Evolutionary conservation across 1,284 basidiomycete genomes (phyloP).

Genomic region (Cryptococcus sp.): DNA sequence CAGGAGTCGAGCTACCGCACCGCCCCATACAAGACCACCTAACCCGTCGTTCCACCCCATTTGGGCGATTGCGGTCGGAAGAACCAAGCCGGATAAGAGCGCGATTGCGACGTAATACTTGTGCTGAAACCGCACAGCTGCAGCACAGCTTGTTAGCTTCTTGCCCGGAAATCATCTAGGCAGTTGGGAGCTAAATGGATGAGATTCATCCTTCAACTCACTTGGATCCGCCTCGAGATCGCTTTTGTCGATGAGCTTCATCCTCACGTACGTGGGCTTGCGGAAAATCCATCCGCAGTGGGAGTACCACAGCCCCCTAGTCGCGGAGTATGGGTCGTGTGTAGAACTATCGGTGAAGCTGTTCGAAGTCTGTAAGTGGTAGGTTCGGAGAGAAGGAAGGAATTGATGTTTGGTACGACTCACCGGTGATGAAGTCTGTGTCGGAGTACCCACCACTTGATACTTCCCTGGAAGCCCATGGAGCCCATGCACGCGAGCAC

Average conservation of each 20-base stretch:
- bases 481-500: slow-evolving; percentile 67
- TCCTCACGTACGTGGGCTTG: slow-evolving; percentile 67
- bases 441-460: slow-evolving; percentile 69
- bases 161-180: not conserved
- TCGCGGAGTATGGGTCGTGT: slow-evolving; percentile 76
- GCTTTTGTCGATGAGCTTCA: slow-evolving; percentile 65
- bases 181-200: not conserved
- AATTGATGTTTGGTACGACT: slow-evolving; percentile 12
- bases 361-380: not conserved
- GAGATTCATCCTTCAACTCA: slow-evolving; percentile 40
- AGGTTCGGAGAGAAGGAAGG: too few species aligned
- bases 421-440: slow-evolving; percentile 74
- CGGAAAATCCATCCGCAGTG: slow-evolving; percentile 85
- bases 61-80: slow-evolving; percentile 58
- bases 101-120: slow-evolving; percentile 67
- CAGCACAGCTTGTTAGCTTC: slow-evolving; percentile 4
- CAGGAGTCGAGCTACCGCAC: slow-evolving; percentile 63
- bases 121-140: slow-evolving; percentile 74
- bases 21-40: slow-evolving; percentile 68
- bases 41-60: slow-evolving; percentile 64
- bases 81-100: slow-evolving; percentile 61
- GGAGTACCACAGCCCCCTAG: slow-evolving; percentile 69
- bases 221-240: slow-evolving; percentile 73
- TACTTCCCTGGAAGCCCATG: slow-evolving; percentile 68
- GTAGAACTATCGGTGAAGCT: slow-evolving; percentile 71